Conservation (phyloP, 2,329 filamentous ascomycete species). For the Talaromyces piceae region DNA sequence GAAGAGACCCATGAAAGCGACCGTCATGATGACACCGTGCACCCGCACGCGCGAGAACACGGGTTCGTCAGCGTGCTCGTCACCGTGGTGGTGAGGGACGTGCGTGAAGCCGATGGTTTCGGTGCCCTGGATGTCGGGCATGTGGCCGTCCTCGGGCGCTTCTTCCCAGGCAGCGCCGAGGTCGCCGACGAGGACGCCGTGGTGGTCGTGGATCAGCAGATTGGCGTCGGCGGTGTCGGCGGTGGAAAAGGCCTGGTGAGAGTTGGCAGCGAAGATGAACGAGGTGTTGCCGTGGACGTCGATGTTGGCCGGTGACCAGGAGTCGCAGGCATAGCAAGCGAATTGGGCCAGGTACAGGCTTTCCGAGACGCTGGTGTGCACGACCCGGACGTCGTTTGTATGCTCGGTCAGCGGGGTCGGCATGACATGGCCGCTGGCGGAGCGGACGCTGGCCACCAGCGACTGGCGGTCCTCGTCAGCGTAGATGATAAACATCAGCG, state of each 20-base stretch:
- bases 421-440: slow-evolving; percentile 19
- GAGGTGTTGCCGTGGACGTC: slow-evolving; percentile 41
- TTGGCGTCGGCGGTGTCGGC: slow-evolving; percentile 33
- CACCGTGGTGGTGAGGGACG: background rate
- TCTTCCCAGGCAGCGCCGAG: slow-evolving; percentile 4
- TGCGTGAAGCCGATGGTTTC: slow-evolving; percentile 3
- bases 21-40: slow-evolving; percentile 13
- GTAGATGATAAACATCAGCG: slow-evolving; percentile 25
- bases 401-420: slow-evolving; percentile 28
- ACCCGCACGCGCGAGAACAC: slow-evolving; percentile 8
- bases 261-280: slow-evolving; percentile 52
- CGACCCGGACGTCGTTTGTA: slow-evolving; percentile 29
- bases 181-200: slow-evolving; percentile 29
- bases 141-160: background rate
- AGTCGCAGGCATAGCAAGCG: slow-evolving; percentile 46
- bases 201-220: slow-evolving; percentile 47
- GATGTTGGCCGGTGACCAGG: slow-evolving; percentile 39
- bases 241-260: slow-evolving; percentile 34
- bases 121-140: slow-evolving; percentile 7
- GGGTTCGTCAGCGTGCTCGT: background rate
- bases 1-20: slow-evolving; percentile 12
- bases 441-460: slow-evolving; percentile 21
- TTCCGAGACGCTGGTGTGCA: slow-evolving; percentile 41
- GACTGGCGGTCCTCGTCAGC: slow-evolving; percentile 16
- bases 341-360: slow-evolving; percentile 41